These are phyloP conservation scores for Pezicula radicicola DNA, from an alignment of 2,329 filamentous ascomycete genomes.

Conservation along the genomic window DNA sequence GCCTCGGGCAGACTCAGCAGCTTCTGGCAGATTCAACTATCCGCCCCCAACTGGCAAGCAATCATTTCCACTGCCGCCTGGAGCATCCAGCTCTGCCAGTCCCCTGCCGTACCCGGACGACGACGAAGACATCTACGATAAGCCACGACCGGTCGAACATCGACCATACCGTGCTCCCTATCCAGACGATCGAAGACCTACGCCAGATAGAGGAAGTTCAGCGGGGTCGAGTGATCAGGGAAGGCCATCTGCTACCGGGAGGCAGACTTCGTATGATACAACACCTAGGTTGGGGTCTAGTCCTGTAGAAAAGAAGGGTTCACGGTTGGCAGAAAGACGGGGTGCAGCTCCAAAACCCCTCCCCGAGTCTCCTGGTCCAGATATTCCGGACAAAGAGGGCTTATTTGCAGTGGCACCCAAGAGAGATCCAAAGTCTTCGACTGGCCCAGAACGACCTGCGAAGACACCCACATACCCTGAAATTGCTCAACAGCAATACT, in stretches of 20 bases:
- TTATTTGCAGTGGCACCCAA: conserved; percentile 63
- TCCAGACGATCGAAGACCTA: conserved; percentile 25
- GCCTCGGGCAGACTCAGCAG: conserved; percentile 35
- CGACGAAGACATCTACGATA: conserved; percentile 54
- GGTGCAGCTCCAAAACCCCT: conserved; percentile 80
- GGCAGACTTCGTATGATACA: conserved; percentile 28
- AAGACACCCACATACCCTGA: conserved; percentile 21
- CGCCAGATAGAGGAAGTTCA: conserved; percentile 16
- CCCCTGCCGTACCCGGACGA: conserved; percentile 68
- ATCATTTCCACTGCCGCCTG: conserved; percentile 62
- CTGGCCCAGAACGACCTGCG: conserved; percentile 15
- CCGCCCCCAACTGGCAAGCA: conserved; percentile 48
- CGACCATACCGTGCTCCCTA: conserved; percentile 30
- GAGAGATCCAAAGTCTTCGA: conserved; percentile 35
- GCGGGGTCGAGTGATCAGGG: conserved; percentile 14
- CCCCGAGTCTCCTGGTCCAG: conserved; percentile 77
- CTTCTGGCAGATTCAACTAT: conserved; percentile 43
- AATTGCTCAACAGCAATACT: conserved; percentile 39
- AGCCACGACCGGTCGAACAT: conserved; percentile 27
- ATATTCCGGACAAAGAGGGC: conserved; percentile 72
- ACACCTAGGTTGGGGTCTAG: conserved; percentile 26
- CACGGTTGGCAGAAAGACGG: conserved; percentile 74
- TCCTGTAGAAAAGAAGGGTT: conserved; percentile 54
- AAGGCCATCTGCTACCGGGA: conserved; percentile 13
- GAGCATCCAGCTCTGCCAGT: conserved; percentile 67